A percentile compares a stretch with the other conserved stretches of the same genome.
Evolutionary conservation across 2,329 filamentous ascomycete species (phyloP).

Genomic region (Cercospora brassicicola): DNA sequence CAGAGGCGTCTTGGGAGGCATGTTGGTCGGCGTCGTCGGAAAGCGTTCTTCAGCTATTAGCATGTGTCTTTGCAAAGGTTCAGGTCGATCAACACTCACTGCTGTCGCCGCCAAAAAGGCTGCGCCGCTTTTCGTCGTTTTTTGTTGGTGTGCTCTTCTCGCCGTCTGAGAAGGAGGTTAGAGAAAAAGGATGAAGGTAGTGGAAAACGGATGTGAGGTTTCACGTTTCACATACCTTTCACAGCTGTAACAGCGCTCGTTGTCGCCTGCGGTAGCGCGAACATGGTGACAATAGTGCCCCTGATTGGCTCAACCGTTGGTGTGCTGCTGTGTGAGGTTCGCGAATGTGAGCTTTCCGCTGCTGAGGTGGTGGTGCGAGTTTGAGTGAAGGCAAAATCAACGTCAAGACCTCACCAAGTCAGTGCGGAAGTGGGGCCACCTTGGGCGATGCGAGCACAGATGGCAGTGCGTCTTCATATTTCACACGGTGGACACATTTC

Average conservation of each 20-base stretch:
- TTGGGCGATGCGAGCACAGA: background rate
- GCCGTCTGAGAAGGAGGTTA: background rate
- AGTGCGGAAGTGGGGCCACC: background rate
- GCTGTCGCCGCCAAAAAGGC: slow-evolving; percentile 5
- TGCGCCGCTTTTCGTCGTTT: background rate
- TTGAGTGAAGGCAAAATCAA: background rate
- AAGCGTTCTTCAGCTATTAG: background rate
- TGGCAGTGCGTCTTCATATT: background rate
- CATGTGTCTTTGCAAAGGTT: background rate
- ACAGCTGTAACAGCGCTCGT: slow-evolving; percentile 7
- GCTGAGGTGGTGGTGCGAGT: background rate
- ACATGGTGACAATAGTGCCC: slow-evolving; percentile 10
- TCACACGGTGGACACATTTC: background rate
- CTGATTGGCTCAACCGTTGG: background rate
- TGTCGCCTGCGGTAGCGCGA: slow-evolving; percentile 19
- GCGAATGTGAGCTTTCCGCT: background rate
- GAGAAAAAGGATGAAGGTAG: background rate
- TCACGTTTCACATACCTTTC: background rate
- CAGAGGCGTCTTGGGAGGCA: slow-evolving; percentile 1
- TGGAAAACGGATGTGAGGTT: slow-evolving; percentile 11
- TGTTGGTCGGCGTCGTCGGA: background rate
- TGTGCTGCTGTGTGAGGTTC: background rate
- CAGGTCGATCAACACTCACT: background rate
- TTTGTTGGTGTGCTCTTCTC: slow-evolving; percentile 2
- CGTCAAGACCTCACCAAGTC: background rate